Conservation (phyloP, 306 rosid species). For the Pachyrhizus erosus region DNA sequence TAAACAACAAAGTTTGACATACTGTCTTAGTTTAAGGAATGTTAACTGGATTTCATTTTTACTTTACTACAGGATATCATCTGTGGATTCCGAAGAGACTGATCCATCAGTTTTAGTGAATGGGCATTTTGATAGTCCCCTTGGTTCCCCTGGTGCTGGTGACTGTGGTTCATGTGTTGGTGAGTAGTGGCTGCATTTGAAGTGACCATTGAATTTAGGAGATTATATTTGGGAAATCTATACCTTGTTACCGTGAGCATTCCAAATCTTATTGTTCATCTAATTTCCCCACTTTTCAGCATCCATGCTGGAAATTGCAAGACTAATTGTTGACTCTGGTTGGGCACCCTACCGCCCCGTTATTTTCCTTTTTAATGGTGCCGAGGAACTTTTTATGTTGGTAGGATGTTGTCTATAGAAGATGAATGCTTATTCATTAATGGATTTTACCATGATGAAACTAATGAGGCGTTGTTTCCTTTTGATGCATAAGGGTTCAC, state of each 20-base stretch:
- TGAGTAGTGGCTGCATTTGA: slow-evolving; percentile 55
- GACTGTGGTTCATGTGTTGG: slow-evolving; percentile 99
- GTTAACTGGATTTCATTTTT: slow-evolving; percentile 38
- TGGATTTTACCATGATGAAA: slow-evolving; percentile 37
- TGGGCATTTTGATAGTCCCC: slow-evolving; percentile 93
- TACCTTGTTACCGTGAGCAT: slow-evolving; percentile 22
- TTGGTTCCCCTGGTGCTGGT: slow-evolving; percentile 97
- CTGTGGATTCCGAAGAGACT: slow-evolving; percentile 67
- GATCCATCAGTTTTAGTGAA: slow-evolving; percentile 88
- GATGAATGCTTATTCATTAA: background rate
- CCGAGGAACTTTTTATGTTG: slow-evolving; percentile 98
- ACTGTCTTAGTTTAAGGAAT: slow-evolving; percentile 33
- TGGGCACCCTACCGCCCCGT: slow-evolving; percentile 83
- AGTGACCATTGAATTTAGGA: slow-evolving; percentile 30
- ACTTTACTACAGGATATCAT: slow-evolving; percentile 68
- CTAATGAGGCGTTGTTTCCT: slow-evolving; percentile 45
- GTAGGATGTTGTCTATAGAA: slow-evolving; percentile 56
- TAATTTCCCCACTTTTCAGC: slow-evolving; percentile 57
- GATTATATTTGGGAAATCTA: slow-evolving; percentile 9
- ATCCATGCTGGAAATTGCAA: slow-evolving; percentile 89
- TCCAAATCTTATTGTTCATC: slow-evolving; percentile 13
- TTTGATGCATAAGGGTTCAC: slow-evolving; percentile 75
- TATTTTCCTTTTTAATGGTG: slow-evolving; percentile 97
- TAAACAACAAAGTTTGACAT: slow-evolving; percentile 12
- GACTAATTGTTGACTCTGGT: slow-evolving; percentile 85